Base-by-base conservation (phyloP, 2,329 filamentous ascomycete species). In the Coniochaeta sp. region DNA sequence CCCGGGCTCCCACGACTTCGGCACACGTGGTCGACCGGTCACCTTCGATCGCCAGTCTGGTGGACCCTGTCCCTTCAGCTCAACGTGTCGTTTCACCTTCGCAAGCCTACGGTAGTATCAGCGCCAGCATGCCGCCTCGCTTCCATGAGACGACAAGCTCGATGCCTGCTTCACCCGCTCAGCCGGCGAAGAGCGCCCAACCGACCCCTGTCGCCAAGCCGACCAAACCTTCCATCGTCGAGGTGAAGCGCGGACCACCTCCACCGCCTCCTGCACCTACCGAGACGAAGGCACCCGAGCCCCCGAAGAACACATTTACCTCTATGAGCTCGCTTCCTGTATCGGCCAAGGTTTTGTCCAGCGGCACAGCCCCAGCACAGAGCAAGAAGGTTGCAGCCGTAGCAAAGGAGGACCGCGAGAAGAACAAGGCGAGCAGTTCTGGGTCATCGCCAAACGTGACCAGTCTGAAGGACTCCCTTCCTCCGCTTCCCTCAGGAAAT, bases 21-120 rank as follows among this genome's bases (percentile, higher is more conserved):
- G 24, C 45, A 2, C 67, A 69, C n/a, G 49, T 70, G 4, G 62
- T 79, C 51, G 86, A 87, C 67, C 82, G 87, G 51, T 96, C 92
- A 4, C 91, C 92, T 1, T 92, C 92, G 3, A 96, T 96, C 59
- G 86, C 90, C 6, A 95, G 89, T 68, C 78, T 96, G 52, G 89
- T 96, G 49, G 90, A 96, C 59, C 87, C 86, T 6, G 30, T 18
- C 26, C 30, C 79, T 79, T 6, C 59, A 74, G 45, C 73, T 68
- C 46, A 59, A 57, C 52, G 65, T 68, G n/a, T 48, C 22, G 66
- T 67, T 22, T 73, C 70, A 4, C 73, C 67, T 42, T 67, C 66
- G 13, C 65, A 69, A 6, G 28, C 8, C 45, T 30, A 48, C 18
- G 14, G 45, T n/a, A 32, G n/a, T 9, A n/a, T n/a, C 45, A 64